Conservation (phyloP, 78 protist species). For the Thecamonas trahens region DNA sequence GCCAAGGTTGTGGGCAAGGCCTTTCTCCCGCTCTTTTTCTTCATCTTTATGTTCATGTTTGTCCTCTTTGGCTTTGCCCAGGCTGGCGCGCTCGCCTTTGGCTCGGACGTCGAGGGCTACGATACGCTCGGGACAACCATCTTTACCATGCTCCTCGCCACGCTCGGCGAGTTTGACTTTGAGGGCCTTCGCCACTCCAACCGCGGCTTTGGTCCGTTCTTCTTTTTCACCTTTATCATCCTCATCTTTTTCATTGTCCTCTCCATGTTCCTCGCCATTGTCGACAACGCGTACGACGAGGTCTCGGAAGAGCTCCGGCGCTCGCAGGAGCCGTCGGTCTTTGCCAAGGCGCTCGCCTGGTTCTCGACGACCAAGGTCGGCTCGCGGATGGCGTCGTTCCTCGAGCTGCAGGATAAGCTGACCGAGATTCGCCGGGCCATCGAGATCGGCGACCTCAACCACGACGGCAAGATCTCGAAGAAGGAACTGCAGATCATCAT, state of each 20-base stretch:
- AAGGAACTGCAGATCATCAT: too few relatives aligned
- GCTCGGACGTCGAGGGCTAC: not conserved
- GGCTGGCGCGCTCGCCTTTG: constrained; percentile 10
- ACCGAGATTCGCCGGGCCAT: too few relatives aligned
- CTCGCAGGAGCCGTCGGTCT: too few relatives aligned
- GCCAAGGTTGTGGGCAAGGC: not conserved
- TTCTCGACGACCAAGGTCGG: too few relatives aligned
- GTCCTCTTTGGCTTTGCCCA: constrained; percentile 2
- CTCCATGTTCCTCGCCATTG: constrained; percentile 15
- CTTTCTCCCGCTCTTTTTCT: not conserved
- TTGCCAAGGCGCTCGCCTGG: too few relatives aligned
- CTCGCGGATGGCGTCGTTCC: too few relatives aligned
- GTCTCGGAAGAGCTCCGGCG: too few relatives aligned
- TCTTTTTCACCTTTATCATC: constrained; percentile 4
- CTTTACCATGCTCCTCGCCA: not conserved
- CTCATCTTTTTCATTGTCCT: not conserved
- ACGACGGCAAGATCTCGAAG: too few relatives aligned
- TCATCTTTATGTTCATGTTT: constrained; percentile 1
- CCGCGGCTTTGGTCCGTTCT: constrained; percentile 27
- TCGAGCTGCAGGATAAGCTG: too few relatives aligned
- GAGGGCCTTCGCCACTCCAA: not conserved
- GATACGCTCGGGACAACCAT: not conserved
- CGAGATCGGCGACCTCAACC: too few relatives aligned
- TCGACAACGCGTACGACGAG: constrained; percentile 14
- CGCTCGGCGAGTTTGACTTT: constrained; percentile 4